Evolutionary conservation across 2,329 filamentous ascomycete species (phyloP), one percentile per base, ranked within the genome.

Genomic region (Colletotrichum falcatum): DNA sequence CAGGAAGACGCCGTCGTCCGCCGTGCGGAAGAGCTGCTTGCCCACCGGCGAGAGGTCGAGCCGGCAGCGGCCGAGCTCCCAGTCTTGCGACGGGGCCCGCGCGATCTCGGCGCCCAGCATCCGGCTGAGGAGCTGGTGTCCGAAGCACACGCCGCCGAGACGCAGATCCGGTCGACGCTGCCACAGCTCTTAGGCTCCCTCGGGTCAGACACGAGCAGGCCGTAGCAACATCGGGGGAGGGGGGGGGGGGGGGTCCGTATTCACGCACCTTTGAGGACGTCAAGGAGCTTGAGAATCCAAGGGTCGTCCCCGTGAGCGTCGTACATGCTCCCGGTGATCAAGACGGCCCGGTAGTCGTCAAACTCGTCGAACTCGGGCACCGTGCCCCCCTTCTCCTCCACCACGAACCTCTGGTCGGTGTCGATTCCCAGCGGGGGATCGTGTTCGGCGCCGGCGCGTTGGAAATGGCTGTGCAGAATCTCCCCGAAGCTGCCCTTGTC

Each of bases 121-220:
- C 37, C 93, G 86, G 1, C 89, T 90, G 39, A 96, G 83, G 72
- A 96, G 90, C 79, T 95, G 93, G 76, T 95, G 93, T 7, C 93
- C 93, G 78, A 94, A 95, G 79, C 93, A 96, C 12, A 95, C 89
- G 2, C 93, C 93, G 23, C 94, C 88, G 42, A 95, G 81, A 42
- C 84, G 83, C 56, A 89, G 85, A 26, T 86, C 82, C 1, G 86
- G 86, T 2, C 85, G 81, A 6, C 80, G 76, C 8, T 77, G 76
- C 87, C 86, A 90, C 5, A 89, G 74, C 39, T 85, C 84, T 83
- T 44, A 2, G 14, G 23, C 33, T 42, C 16, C 18, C 16, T 11
- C 5, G 3, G 12, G 33, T 49, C 35, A 66, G 66, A 35, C 30
- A 23, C 30, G 3, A 35, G 20, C 51, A 54, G 20, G 35, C 23